Evolutionary conservation across 2,329 filamentous ascomycete genomes (phyloP).

Genomic region (Fonsecaea erecta): DNA sequence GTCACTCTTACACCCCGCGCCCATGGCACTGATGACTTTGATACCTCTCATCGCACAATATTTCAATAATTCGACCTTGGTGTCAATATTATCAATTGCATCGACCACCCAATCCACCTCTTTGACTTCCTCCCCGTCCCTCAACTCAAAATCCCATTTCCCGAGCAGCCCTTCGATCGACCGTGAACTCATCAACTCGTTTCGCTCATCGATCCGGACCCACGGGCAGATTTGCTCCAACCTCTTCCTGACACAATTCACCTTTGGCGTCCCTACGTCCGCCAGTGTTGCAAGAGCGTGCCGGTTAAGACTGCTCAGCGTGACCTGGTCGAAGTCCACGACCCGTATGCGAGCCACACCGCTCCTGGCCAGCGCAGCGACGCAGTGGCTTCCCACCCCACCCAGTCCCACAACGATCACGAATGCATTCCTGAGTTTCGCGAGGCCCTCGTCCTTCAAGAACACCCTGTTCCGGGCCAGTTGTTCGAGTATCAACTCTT

Average conservation of each 20-base stretch:
- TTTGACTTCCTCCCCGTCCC: constrained; percentile 52
- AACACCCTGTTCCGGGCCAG: constrained; percentile 92
- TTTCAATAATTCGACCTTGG: constrained; percentile 86
- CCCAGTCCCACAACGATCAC: constrained; percentile 91
- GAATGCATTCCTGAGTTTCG: constrained; percentile 78
- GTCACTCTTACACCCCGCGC: constrained; percentile 89
- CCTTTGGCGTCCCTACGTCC: constrained; percentile 92
- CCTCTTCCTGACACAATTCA: constrained; percentile 77
- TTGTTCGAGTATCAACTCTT: constrained; percentile 90
- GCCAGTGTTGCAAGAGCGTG: constrained; percentile 92
- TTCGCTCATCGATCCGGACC: constrained; percentile 84
- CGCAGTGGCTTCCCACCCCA: constrained; percentile 91
- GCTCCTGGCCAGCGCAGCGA: constrained; percentile 82
- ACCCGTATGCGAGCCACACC: constrained; percentile 86
- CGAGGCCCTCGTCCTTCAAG: constrained; percentile 78
- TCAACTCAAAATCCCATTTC: constrained; percentile 61
- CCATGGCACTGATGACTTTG: constrained; percentile 92
- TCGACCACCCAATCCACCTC: constrained; percentile 89
- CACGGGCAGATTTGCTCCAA: constrained; percentile 88
- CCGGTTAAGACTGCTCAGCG: constrained; percentile 89
- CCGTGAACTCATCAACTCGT: constrained; percentile 76
- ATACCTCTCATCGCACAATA: constrained; percentile 81
- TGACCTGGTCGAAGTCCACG: constrained; percentile 97
- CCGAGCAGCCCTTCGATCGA: constrained; percentile 70
- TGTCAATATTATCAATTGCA: constrained; percentile 97